These are phyloP conservation scores for Apiospora hydei DNA, from an alignment of 2,329 filamentous ascomycete species.

Conservation along the genomic window DNA sequence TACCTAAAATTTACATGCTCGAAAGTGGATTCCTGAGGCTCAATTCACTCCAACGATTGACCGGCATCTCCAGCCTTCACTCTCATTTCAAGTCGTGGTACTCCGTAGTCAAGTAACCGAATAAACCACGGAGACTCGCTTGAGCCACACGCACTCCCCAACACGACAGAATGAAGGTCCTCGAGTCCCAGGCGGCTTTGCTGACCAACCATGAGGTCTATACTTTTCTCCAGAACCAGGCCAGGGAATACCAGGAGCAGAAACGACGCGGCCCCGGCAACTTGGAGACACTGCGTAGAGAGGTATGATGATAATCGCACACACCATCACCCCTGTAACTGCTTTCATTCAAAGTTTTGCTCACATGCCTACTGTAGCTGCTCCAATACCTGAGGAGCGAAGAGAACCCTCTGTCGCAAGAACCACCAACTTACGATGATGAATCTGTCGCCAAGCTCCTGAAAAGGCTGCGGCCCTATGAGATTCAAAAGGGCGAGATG, in stretches of 20 bases:
- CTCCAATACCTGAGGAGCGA: slow-evolving; percentile 64
- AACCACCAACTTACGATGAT: slow-evolving; percentile 60
- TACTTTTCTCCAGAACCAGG: slow-evolving; percentile 66
- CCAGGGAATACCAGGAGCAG: slow-evolving; percentile 57
- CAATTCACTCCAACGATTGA: slow-evolving; percentile 9
- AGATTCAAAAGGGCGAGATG: slow-evolving; percentile 72
- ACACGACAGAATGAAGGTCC: slow-evolving; percentile 68
- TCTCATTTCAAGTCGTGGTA: slow-evolving; percentile 4
- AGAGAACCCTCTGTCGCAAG: slow-evolving; percentile 63
- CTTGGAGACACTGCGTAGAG: slow-evolving; percentile 67
- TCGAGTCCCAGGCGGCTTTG: slow-evolving; percentile 73
- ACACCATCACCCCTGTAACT: neutral
- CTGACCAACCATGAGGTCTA: slow-evolving; percentile 79
- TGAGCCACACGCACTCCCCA: neutral
- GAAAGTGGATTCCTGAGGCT: slow-evolving; percentile 16
- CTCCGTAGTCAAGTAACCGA: neutral
- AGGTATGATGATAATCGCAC: slow-evolving; percentile 56
- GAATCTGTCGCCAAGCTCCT: slow-evolving; percentile 61
- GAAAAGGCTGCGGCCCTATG: slow-evolving; percentile 60
- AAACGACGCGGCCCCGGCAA: slow-evolving; percentile 63
- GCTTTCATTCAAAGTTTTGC: neutral
- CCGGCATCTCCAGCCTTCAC: slow-evolving; percentile 18
- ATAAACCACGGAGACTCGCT: neutral
- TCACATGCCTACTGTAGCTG: slow-evolving; percentile 52
- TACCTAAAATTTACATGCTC: neutral